Percentiles rank a stretch among this genome's conserved stretches.
These are phyloP conservation scores for Xylaria polymorpha DNA, from an alignment of 2,329 filamentous ascomycete species.

Conservation along the genomic window DNA sequence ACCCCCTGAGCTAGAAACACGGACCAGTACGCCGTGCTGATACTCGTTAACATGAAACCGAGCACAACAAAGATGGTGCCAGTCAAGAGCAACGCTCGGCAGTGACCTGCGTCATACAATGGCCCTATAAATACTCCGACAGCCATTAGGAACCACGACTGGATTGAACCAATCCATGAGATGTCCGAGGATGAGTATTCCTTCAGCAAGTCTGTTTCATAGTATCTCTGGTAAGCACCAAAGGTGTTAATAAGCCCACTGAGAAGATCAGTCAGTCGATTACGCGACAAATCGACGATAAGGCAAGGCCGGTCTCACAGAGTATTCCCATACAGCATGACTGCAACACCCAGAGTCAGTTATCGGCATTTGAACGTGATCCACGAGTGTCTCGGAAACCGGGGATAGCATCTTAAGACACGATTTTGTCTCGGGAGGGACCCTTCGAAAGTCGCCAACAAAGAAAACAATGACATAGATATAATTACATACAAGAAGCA, in stretches of 20 bases:
- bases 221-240: slow-evolving; percentile 50
- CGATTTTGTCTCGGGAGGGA: neutral
- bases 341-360: neutral
- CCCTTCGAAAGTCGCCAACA: neutral
- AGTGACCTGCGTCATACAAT: slow-evolving; percentile 50
- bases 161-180: slow-evolving; percentile 49
- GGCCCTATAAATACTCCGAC: slow-evolving; percentile 48
- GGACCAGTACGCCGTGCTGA: slow-evolving; percentile 31
- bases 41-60: slow-evolving; percentile 36
- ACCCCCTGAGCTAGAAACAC: slow-evolving; percentile 37
- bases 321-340: slow-evolving; percentile 33
- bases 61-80: slow-evolving; percentile 41
- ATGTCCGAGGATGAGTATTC: slow-evolving; percentile 44
- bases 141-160: slow-evolving; percentile 48
- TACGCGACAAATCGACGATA: neutral
- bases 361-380: neutral
- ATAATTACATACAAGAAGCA: slow-evolving; percentile 22
- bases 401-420: neutral
- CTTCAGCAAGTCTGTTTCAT: slow-evolving; percentile 37
- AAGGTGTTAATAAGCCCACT: slow-evolving; percentile 47
- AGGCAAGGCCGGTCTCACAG: slow-evolving; percentile 23
- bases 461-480: neutral
- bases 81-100: slow-evolving; percentile 42
- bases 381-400: neutral
- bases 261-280: slow-evolving; percentile 11